phyloP scores from a whole-genome alignment of 140 eudicot species.

The Cichorium intybus region DNA sequence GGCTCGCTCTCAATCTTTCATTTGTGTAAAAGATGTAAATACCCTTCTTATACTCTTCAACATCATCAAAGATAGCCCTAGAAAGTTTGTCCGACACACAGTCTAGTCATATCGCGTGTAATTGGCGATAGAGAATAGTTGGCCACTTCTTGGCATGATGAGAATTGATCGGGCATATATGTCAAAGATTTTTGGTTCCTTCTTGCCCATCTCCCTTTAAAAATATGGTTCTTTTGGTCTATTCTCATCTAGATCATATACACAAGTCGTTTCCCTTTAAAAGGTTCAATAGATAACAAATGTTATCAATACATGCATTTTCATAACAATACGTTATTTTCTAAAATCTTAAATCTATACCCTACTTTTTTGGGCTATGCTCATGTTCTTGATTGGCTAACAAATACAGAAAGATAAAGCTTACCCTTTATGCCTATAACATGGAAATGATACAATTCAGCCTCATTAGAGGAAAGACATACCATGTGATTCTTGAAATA shows the following conservation, averaged over 20 bases:
- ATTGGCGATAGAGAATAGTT: not conserved
- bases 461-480: constrained; percentile 18
- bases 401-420: not conserved
- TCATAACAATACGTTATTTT: not conserved
- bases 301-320: not conserved
- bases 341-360: not conserved
- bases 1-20: not conserved
- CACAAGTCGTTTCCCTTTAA: not conserved
- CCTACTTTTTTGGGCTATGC: not conserved
- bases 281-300: not conserved
- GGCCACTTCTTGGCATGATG: not conserved
- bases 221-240: not conserved
- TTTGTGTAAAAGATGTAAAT: not conserved
- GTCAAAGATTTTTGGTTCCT: constrained; percentile 10
- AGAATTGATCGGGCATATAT: constrained; percentile 12
- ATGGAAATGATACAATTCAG: constrained; percentile 18
- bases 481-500: constrained; percentile 15
- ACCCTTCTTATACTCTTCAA: not conserved
- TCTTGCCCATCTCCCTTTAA: not conserved
- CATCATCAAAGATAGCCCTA: not conserved
- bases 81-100: not conserved
- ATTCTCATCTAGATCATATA: not conserved
- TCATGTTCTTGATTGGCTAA: constrained; percentile 9
- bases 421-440: constrained; percentile 1
- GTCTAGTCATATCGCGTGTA: not conserved